Evolutionary conservation across 2,329 filamentous ascomycete genomes (phyloP).

Genomic region (Fusarium lateritium): DNA sequence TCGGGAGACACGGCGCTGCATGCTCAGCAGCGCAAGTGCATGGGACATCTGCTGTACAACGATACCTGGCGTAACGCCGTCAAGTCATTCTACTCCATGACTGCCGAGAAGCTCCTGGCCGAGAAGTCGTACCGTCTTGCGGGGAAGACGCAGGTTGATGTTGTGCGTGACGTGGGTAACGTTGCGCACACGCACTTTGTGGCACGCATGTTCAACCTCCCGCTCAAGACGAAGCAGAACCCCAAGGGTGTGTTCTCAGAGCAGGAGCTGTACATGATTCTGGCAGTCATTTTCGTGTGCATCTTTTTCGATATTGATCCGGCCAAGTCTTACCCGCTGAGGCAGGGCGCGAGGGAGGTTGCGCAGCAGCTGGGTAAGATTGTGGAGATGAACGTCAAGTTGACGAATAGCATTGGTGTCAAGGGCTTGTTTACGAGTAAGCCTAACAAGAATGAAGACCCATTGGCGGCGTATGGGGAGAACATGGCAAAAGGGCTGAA

Average conservation of each 20-base stretch:
- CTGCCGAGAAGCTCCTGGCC: conserved; percentile 72
- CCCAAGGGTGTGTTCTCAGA: conserved; percentile 71
- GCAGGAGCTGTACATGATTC: conserved; percentile 71
- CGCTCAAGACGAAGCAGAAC: conserved; percentile 74
- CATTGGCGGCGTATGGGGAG: conserved; percentile 74
- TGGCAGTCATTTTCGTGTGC: conserved; percentile 75
- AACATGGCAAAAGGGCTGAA: conserved; percentile 75
- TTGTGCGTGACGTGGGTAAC: conserved; percentile 79
- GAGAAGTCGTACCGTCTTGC: conserved; percentile 75
- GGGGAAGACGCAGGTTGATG: conserved; percentile 73
- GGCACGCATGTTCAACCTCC: conserved; percentile 74
- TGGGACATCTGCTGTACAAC: conserved; percentile 72
- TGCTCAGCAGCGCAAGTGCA: conserved; percentile 64
- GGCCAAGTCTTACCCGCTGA: conserved; percentile 75
- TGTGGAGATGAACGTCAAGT: conserved; percentile 76
- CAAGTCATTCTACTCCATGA: conserved; percentile 76
- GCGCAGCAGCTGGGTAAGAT: conserved; percentile 71
- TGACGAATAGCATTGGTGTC: conserved; percentile 59
- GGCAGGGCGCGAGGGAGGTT: conserved; percentile 70
- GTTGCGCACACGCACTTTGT: conserved; percentile 76
- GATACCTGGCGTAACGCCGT: conserved; percentile 74
- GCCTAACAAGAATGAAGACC: conserved; percentile 65
- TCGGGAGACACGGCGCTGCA: conserved; percentile 65
- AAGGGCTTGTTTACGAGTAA: conserved; percentile 66
- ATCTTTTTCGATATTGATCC: conserved; percentile 78